Evolutionary conservation across 176 grass and related monocot species (phyloP).

Genomic region (Panicum miliaceum): DNA sequence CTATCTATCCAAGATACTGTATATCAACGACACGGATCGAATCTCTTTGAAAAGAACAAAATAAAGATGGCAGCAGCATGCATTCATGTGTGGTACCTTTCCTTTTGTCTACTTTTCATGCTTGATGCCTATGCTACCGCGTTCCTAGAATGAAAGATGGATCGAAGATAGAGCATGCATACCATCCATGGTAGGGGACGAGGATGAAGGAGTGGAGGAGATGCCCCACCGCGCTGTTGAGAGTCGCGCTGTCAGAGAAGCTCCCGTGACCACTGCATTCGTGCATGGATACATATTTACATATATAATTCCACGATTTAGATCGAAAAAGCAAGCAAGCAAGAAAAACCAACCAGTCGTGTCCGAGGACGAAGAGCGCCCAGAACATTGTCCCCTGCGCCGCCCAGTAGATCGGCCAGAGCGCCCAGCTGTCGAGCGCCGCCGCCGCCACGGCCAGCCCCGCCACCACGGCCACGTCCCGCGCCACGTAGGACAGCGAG

Average conservation of each 20-base stretch:
- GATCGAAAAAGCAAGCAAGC: too few species aligned
- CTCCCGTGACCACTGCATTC: constrained; percentile 79
- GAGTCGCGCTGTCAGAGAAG: constrained; percentile 60
- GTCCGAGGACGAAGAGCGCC: constrained; percentile 94
- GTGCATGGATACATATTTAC: too few species aligned
- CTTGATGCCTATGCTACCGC: too few species aligned
- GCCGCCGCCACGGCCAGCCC: constrained; percentile 40
- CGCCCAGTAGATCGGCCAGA: constrained; percentile 78
- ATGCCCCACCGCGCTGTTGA: constrained; percentile 78
- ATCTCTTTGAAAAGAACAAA: too few species aligned
- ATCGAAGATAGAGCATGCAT: not conserved
- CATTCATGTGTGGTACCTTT: too few species aligned
- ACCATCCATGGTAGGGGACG: constrained; percentile 96
- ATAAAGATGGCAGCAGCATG: too few species aligned
- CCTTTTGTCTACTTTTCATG: too few species aligned
- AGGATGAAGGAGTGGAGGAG: constrained; percentile 80
- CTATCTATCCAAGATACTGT: too few species aligned
- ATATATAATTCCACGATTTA: too few species aligned
- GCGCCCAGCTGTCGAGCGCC: constrained; percentile 30
- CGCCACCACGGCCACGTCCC: constrained; percentile 51
- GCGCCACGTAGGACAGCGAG: constrained; percentile 70
- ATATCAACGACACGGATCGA: too few species aligned
- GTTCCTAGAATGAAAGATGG: too few species aligned
- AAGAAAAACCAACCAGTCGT: constrained; percentile 80
- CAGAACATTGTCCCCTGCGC: constrained; percentile 97